Evolutionary conservation across 192 early-diverging fungal genomes (phyloP).

Genomic region (Mortierella claussenii): DNA sequence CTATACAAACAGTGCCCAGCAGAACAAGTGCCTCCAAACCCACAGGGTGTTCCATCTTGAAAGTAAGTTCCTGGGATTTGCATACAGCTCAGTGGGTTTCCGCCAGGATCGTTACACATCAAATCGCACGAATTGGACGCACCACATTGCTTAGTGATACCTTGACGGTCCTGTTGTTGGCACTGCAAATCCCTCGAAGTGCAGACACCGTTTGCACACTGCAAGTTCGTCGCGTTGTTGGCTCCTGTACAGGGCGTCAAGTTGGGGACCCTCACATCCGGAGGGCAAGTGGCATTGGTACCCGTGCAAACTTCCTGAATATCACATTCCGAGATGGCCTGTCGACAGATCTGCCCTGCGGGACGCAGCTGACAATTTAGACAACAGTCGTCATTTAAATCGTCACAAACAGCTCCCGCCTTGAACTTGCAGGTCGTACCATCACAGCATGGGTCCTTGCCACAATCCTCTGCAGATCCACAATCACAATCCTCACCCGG

Average conservation of each 20-base stretch:
- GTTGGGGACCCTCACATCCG: conserved; percentile 72
- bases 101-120: conserved; percentile 66
- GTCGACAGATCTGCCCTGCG: conserved; percentile 74
- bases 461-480: conserved; percentile 73
- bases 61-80: conserved; percentile 64
- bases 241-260: conserved; percentile 65
- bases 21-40: conserved; percentile 68
- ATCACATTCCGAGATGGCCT: conserved; percentile 84
- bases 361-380: conserved; percentile 70
- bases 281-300: conserved; percentile 72
- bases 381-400: conserved; percentile 90
- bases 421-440: conserved; percentile 85
- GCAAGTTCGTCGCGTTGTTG: conserved; percentile 54
- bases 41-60: conserved; percentile 78
- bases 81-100: conserved; percentile 26
- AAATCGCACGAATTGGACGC: conserved; percentile 73
- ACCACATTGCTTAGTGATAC: conserved; percentile 66
- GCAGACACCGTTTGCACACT: conserved; percentile 79
- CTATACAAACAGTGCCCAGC: conserved; percentile 30
- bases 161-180: conserved; percentile 61
- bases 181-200: conserved; percentile 81
- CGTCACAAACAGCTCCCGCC: conserved; percentile 76
- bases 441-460: conserved; percentile 84
- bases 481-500: conserved; percentile 93
- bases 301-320: conserved; percentile 83